Evolutionary conservation across 2,329 filamentous ascomycete species (phyloP).

Genomic region (Apiospora rasikravindrae): DNA sequence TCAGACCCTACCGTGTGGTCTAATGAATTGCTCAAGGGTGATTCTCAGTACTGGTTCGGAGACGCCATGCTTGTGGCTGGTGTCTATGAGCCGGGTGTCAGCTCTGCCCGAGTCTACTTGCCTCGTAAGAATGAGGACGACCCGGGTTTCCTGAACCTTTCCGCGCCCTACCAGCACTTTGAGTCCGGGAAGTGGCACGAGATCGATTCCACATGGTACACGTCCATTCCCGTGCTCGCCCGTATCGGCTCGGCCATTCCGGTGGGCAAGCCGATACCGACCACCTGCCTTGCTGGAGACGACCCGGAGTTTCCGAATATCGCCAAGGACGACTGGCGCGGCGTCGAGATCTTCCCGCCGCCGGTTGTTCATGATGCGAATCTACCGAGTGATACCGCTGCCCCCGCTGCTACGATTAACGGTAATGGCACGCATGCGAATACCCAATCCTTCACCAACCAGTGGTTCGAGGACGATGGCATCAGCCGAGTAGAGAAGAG

Average conservation of each 20-base stretch:
- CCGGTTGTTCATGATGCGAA: constrained; percentile 25
- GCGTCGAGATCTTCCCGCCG: constrained; percentile 50
- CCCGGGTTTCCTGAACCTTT: constrained; percentile 66
- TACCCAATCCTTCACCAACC: constrained; percentile 29
- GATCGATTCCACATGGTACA: constrained; percentile 49
- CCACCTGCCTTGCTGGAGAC: constrained; percentile 41
- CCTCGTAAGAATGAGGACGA: constrained; percentile 52
- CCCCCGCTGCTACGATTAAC: neutral
- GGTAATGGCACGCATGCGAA: neutral
- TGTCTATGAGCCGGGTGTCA: constrained; percentile 66
- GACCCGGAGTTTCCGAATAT: constrained; percentile 45
- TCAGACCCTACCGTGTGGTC: constrained; percentile 70
- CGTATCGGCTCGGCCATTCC: constrained; percentile 47
- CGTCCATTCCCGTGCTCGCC: constrained; percentile 46
- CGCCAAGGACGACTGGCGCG: constrained; percentile 48
- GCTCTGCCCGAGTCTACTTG: constrained; percentile 64
- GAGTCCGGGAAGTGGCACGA: constrained; percentile 47
- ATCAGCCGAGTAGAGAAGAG: constrained; percentile 33
- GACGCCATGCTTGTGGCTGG: constrained; percentile 69
- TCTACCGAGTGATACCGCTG: constrained; percentile 21
- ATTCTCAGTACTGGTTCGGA: constrained; percentile 77
- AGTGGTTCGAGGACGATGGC: constrained; percentile 42
- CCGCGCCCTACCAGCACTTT: constrained; percentile 64
- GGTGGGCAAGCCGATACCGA: constrained; percentile 42
- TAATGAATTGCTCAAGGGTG: constrained; percentile 62